A percentile compares a stretch with the other conserved stretches of the same genome.
Evolutionary conservation across 2,329 filamentous ascomycete species (phyloP).

Genomic region (Paraphoma chrysanthemicola): DNA sequence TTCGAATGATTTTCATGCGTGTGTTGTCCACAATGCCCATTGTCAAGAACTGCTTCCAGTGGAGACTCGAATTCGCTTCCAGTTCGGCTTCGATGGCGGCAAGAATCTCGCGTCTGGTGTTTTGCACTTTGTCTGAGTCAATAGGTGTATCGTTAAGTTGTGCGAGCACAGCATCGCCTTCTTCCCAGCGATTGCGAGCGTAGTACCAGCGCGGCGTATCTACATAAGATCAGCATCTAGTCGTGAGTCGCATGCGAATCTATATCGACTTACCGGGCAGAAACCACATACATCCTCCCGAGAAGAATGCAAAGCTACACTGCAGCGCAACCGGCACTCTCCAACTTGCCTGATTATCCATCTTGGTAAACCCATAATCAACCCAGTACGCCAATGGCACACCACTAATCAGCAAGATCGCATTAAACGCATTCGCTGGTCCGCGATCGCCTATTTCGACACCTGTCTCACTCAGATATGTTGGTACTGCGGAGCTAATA

Average conservation of each 20-base stretch:
- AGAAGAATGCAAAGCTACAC: constrained; percentile 15
- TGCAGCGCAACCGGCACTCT: constrained; percentile 15
- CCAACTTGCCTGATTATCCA: constrained; percentile 17
- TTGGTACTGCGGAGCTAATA: constrained; percentile 12
- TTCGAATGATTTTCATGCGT: constrained; percentile 20
- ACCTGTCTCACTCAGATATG: constrained; percentile 8
- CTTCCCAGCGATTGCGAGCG: constrained; percentile 16
- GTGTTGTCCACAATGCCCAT: constrained; percentile 18
- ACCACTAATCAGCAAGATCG: constrained; percentile 8
- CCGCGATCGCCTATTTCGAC: constrained; percentile 9
- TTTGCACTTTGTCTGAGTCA: constrained; percentile 16
- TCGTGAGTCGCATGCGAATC: background rate
- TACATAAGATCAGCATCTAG: background rate
- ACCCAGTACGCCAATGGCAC: constrained; percentile 11
- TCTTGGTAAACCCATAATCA: constrained; percentile 4
- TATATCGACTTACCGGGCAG: constrained; percentile 9
- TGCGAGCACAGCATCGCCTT: constrained; percentile 18
- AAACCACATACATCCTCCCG: constrained; percentile 16
- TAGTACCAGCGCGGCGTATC: constrained; percentile 27
- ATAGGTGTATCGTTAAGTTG: constrained; percentile 15
- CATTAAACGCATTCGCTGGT: constrained; percentile 6
- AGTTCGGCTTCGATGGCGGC: constrained; percentile 20
- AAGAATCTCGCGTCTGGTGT: constrained; percentile 16
- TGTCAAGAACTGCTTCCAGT: constrained; percentile 23
- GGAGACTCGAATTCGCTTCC: constrained; percentile 20